phyloP scores from a whole-genome alignment of 2,329 filamentous ascomycete genomes.

The Alternaria solani region DNA sequence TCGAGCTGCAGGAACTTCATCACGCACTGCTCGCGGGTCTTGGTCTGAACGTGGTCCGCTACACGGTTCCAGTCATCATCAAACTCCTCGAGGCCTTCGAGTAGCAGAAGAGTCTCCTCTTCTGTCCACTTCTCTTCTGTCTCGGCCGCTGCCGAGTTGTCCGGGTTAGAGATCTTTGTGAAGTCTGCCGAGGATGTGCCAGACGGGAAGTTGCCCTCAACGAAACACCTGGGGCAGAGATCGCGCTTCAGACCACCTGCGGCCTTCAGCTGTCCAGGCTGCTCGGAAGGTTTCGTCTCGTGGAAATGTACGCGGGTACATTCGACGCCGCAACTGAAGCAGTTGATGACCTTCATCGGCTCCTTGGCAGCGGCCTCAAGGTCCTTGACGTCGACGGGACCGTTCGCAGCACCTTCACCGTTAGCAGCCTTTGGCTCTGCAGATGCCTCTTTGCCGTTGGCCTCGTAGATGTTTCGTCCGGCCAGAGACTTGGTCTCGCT shows the following conservation, averaged over 20 bases:
- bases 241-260: conserved; percentile 76
- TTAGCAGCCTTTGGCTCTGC: conserved; percentile 65
- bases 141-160: conserved; percentile 79
- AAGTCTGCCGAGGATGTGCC: conserved; percentile 84
- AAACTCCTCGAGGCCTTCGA: conserved; percentile 90
- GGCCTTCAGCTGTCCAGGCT: conserved; percentile 59
- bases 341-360: conserved; percentile 75
- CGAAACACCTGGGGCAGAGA: conserved; percentile 88
- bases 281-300: conserved; percentile 67
- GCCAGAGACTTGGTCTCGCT: conserved; percentile 90
- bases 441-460: conserved; percentile 83
- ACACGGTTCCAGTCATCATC: conserved; percentile 97
- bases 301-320: conserved; percentile 78
- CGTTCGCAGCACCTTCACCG: conserved; percentile 74
- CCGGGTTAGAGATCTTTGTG: conserved; percentile 86
- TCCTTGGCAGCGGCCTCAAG: conserved; percentile 67
- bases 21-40: conserved; percentile 94
- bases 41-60: conserved; percentile 87
- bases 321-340: conserved; percentile 90
- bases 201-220: conserved; percentile 81
- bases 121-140: conserved; percentile 91
- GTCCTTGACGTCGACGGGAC: conserved; percentile 70
- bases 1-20: conserved; percentile 95
- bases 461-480: conserved; percentile 93
- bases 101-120: conserved; percentile 83